Evolutionary conservation across 2,329 filamentous ascomycete species (phyloP).

Genomic region (Penicillium fuscoglaucum): DNA sequence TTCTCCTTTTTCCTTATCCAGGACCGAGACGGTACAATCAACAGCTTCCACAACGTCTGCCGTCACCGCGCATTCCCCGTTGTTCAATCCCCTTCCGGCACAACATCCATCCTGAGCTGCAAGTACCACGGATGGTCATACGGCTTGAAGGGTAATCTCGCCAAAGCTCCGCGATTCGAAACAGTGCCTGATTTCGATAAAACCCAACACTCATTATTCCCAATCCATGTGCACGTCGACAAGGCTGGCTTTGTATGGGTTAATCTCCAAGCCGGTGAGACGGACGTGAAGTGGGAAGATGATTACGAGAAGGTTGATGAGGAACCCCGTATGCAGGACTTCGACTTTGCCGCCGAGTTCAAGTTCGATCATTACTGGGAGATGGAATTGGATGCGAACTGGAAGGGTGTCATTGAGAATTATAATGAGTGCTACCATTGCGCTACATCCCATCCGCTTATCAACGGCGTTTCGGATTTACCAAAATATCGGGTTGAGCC

Average conservation of each 20-base stretch:
- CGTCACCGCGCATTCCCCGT: constrained; percentile 26
- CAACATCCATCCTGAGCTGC: constrained; percentile 22
- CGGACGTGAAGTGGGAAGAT: constrained; percentile 23
- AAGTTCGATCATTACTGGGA: constrained; percentile 29
- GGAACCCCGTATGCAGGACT: constrained; percentile 25
- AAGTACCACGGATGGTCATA: constrained; percentile 32
- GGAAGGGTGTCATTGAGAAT: constrained; percentile 28
- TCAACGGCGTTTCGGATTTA: constrained; percentile 52
- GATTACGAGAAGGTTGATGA: constrained; percentile 22
- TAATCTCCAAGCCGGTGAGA: constrained; percentile 23
- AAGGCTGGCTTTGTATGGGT: constrained; percentile 28
- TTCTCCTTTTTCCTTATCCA: constrained; percentile 18
- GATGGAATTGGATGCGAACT: constrained; percentile 28
- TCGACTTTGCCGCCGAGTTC: constrained; percentile 25
- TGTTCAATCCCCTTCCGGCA: constrained; percentile 17
- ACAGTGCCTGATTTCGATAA: constrained; percentile 23
- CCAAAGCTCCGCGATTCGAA: constrained; percentile 29
- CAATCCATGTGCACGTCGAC: constrained; percentile 24
- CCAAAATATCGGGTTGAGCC: constrained; percentile 55
- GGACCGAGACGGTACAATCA: constrained; percentile 17
- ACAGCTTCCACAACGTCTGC: constrained; percentile 29
- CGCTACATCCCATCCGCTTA: constrained; percentile 27
- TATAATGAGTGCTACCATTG: constrained; percentile 33
- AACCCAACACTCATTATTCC: constrained; percentile 19
- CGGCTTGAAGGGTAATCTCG: constrained; percentile 25